A percentile compares a stretch with the other conserved stretches of the same genome.
These are phyloP conservation scores for Saturnispora serradocipensis DNA, from an alignment of 805 yeast species.

Conservation along the genomic window DNA sequence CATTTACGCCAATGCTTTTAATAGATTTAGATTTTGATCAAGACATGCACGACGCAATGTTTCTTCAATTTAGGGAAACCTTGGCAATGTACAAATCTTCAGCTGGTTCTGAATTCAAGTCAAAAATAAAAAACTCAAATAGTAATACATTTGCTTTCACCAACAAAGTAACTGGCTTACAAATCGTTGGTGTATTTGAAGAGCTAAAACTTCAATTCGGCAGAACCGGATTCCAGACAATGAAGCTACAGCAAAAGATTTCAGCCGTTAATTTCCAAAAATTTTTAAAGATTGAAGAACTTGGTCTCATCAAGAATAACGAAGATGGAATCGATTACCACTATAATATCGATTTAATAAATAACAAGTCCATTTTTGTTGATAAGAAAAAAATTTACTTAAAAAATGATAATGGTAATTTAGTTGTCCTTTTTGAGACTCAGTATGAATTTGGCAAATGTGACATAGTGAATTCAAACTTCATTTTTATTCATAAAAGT, in stretches of 20 bases:
- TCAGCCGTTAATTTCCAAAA: slow-evolving; percentile 5
- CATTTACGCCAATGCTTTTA: slow-evolving; percentile 5
- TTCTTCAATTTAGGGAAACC: slow-evolving; percentile 7
- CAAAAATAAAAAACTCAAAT: slow-evolving; percentile 6
- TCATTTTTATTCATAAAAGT: slow-evolving; percentile 3
- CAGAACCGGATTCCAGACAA: slow-evolving; percentile 8
- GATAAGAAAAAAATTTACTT: background rate
- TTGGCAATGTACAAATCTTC: slow-evolving; percentile 3
- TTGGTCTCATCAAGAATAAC: background rate
- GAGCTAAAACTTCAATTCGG: slow-evolving; percentile 7
- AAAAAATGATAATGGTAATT: background rate
- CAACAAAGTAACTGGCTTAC: slow-evolving; percentile 6
- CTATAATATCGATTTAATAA: background rate
- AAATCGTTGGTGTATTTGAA: slow-evolving; percentile 8
- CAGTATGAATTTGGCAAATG: slow-evolving; percentile 6
- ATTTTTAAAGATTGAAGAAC: slow-evolving; percentile 1
- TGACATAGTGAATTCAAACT: background rate
- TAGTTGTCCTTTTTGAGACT: slow-evolving; percentile 4
- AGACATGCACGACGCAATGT: slow-evolving; percentile 9
- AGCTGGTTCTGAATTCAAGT: slow-evolving; percentile 4
- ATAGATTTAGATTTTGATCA: slow-evolving; percentile 7
- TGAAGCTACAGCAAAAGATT: slow-evolving; percentile 8
- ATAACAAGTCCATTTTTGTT: background rate
- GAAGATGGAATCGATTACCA: background rate
- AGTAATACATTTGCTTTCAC: slow-evolving; percentile 5